Percentiles rank a stretch among this genome's conserved stretches.
phyloP scores from a whole-genome alignment of 73 alveolate species.

The Tetrahymena borealis region DNA sequence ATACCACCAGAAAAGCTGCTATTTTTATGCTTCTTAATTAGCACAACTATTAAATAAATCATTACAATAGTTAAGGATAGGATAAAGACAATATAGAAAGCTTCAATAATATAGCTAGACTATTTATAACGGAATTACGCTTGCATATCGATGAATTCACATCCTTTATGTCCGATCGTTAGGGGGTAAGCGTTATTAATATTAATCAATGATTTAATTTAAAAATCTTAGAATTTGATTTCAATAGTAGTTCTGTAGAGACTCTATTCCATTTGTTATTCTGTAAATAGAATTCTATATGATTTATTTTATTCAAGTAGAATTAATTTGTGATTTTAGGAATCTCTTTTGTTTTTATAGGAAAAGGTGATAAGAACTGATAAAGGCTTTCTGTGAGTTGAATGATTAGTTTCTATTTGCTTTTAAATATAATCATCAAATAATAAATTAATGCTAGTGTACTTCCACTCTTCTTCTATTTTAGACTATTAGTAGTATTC shows the following conservation, averaged over 20 bases:
- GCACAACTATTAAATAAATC: not conserved
- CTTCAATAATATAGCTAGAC: not conserved
- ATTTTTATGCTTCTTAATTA: not conserved
- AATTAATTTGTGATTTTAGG: not conserved
- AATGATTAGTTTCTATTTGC: not conserved
- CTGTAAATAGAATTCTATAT: not conserved
- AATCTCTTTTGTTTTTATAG: not conserved
- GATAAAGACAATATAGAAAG: not conserved
- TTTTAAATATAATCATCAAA: not conserved
- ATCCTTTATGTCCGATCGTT: not conserved
- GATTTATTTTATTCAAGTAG: not conserved
- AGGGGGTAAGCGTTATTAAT: not conserved
- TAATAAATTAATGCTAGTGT: not conserved
- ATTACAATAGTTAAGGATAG: not conserved
- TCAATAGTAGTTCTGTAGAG: not conserved
- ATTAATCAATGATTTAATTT: not conserved
- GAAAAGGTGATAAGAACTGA: not conserved
- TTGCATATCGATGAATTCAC: not conserved
- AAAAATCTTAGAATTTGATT: not conserved
- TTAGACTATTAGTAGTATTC: not conserved
- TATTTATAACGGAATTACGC: not conserved
- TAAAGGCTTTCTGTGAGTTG: not conserved
- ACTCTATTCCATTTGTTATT: not conserved
- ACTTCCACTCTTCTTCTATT: not conserved
- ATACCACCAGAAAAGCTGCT: not conserved